A percentile compares a stretch with the other conserved stretches of the same genome.
phyloP scores from a whole-genome alignment of 768 basidiomycete genomes.

The Boletus reticuloceps region DNA sequence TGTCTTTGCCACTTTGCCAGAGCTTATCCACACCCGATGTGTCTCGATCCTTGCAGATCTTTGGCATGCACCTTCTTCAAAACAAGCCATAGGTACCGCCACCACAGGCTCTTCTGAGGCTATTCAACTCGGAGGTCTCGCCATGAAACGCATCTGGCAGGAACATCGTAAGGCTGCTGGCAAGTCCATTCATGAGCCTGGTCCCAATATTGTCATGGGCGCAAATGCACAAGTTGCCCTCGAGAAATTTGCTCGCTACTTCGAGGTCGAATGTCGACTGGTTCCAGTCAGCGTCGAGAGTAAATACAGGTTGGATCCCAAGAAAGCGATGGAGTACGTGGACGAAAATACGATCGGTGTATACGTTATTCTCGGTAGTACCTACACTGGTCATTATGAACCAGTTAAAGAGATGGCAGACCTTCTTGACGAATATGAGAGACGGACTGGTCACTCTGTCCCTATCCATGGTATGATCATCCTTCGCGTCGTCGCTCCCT shows the following conservation, averaged over 20 bases:
- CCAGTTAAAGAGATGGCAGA: conserved; percentile 84
- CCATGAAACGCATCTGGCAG: conserved; percentile 73
- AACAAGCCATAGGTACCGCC: conserved; percentile 62
- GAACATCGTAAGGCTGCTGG: conserved; percentile 61
- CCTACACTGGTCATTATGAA: conserved; percentile 63
- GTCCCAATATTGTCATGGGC: conserved; percentile 64
- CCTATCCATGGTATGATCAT: conserved; percentile 38
- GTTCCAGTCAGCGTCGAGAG: conserved; percentile 65
- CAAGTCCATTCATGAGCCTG: conserved; percentile 63
- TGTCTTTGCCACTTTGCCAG: conserved; percentile 22
- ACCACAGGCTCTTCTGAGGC: conserved; percentile 73
- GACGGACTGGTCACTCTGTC: conserved; percentile 38
- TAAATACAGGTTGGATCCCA: conserved; percentile 75
- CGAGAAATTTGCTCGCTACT: conserved; percentile 69
- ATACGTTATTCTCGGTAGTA: conserved; percentile 60
- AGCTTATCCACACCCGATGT: conserved; percentile 44
- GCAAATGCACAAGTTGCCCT: conserved; percentile 70
- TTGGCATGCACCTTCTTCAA: conserved; percentile 59
- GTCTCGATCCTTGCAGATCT: conserved; percentile 61
- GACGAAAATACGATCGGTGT: conserved; percentile 75
- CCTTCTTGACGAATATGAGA: conserved; percentile 59
- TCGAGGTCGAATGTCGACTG: conserved; percentile 62
- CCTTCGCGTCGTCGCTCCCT: conserved; percentile 23
- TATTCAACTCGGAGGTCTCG: conserved; percentile 69
- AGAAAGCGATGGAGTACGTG: conserved; percentile 59